Evolutionary conservation across 2,329 filamentous ascomycete species (phyloP).

Genomic region (Fragosphaeria purpurea): DNA sequence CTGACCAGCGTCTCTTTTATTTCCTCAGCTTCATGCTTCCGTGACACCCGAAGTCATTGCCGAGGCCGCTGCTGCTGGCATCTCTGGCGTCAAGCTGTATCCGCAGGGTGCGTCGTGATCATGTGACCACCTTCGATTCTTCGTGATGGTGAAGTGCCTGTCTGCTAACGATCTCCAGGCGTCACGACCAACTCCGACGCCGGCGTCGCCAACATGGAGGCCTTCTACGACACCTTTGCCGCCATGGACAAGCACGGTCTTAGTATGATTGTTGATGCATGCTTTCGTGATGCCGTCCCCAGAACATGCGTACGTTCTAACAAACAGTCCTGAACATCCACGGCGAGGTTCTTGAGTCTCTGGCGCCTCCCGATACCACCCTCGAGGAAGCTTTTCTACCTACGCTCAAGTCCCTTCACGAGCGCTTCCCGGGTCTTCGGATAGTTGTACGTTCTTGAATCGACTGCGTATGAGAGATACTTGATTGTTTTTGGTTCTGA

Average conservation of each 20-base stretch:
- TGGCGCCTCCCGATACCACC: constrained; percentile 26
- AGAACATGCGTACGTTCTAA: not conserved
- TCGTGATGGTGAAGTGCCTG: too few relatives aligned
- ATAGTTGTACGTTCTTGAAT: constrained; percentile 32
- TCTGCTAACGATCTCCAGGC: constrained; percentile 28
- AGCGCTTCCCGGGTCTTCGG: constrained; percentile 61
- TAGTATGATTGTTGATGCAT: constrained; percentile 5
- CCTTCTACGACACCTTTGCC: constrained; percentile 71
- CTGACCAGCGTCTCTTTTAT: not conserved
- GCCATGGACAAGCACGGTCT: constrained; percentile 79
- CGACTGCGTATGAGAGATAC: too few relatives aligned
- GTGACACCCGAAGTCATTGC: constrained; percentile 60
- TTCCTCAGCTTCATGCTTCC: constrained; percentile 37
- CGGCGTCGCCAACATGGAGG: constrained; percentile 59
- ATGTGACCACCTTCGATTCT: too few relatives aligned
- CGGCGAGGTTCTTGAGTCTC: constrained; percentile 53
- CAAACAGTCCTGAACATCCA: constrained; percentile 58
- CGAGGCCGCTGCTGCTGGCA: constrained; percentile 61
- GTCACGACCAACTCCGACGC: constrained; percentile 58
- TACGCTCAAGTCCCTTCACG: constrained; percentile 62
- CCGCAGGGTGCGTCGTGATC: constrained; percentile 22
- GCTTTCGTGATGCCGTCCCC: too few relatives aligned
- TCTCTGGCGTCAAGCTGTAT: constrained; percentile 63
- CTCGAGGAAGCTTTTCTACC: constrained; percentile 68
- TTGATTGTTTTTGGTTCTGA: too few relatives aligned